Base-by-base conservation (phyloP, 257 asterid genomes). In the Schizonepeta tenuifolia region DNA sequence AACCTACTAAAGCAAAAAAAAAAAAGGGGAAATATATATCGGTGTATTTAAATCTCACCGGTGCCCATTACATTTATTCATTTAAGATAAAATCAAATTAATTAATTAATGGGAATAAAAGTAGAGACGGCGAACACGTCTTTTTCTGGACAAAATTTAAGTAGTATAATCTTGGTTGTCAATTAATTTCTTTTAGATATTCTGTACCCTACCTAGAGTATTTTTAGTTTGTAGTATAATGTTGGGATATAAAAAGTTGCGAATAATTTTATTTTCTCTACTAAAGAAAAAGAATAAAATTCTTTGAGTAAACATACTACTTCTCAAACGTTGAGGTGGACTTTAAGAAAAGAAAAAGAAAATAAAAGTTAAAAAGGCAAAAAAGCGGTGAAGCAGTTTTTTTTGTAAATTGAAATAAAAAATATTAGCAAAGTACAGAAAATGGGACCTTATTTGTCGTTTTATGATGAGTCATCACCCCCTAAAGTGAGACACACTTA, bases 361-460 rank as follows among this genome's bases (percentile, higher is more conserved):
- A 67, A 33, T 9, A 44, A 71, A 74, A 70, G 67, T 63, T 5
- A 17, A 64, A 69, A 83, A 65, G 33, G 36, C 13, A 21, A 51
- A n/a, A 66, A 72, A 41, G 75, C 73, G 75, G 85, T 50, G 78
- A 72, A 75, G 66, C 58, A 73, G 75, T 78, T 87, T 80, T 79
- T 38, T 79, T 69, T 75, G 81, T 81, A 43, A 21, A 78, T 40
- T 74, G 13, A 76, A 73, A 56, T 18, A 59, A 61, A 51, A 73
- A 76, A 77, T 54, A 70, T 65, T n/a, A n/a, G 67, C 18, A 80
- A 81, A 77, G 83, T 40, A 76, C 75, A 72, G 57, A 81, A 71
- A 55, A 59, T 72, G 84, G 87, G 77, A 15, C 85, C 89, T 56
- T 1, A 1, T 6, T 83, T 90, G 90, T 86, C 95, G 90, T 88